These are phyloP conservation scores for Abrus precatorius DNA, from an alignment of 306 rosid species.

Conservation along the genomic window DNA sequence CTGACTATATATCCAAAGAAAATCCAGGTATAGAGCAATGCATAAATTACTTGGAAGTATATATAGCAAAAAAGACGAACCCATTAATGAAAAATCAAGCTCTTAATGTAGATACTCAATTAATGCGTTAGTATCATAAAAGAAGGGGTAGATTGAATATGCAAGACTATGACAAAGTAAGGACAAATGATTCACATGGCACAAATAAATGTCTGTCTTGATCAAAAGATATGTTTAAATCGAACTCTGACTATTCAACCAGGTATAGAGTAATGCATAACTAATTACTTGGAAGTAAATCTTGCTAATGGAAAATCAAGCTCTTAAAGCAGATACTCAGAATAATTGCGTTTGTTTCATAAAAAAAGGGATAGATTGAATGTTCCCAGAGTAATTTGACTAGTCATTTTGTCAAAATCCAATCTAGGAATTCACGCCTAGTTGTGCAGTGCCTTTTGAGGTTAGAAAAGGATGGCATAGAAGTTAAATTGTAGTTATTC, in stretches of 20 bases:
- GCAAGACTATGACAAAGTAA: slow-evolving; percentile 6
- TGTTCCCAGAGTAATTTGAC: not conserved
- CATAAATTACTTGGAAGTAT: not conserved
- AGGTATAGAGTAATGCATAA: not conserved
- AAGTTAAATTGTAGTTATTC: not conserved
- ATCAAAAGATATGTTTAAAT: slow-evolving; percentile 14
- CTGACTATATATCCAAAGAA: not conserved
- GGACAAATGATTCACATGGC: slow-evolving; percentile 10
- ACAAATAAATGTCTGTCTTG: not conserved
- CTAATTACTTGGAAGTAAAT: not conserved
- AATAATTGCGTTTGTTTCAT: not conserved
- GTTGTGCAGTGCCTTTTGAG: not conserved
- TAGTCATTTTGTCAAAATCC: not conserved
- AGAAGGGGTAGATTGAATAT: not conserved
- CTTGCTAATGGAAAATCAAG: slow-evolving; percentile 1
- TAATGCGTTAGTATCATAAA: not conserved
- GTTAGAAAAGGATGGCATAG: not conserved
- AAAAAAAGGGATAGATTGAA: not conserved
- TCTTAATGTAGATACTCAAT: not conserved
- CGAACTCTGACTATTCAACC: not conserved
- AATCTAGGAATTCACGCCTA: not conserved
- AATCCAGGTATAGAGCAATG: not conserved
- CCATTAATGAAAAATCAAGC: slow-evolving; percentile 16
- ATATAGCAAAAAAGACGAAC: not conserved
- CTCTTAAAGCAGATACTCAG: not conserved